phyloP scores from a whole-genome alignment of 352 stramenopile genomes.

The Phytopythium oedochilum region DNA sequence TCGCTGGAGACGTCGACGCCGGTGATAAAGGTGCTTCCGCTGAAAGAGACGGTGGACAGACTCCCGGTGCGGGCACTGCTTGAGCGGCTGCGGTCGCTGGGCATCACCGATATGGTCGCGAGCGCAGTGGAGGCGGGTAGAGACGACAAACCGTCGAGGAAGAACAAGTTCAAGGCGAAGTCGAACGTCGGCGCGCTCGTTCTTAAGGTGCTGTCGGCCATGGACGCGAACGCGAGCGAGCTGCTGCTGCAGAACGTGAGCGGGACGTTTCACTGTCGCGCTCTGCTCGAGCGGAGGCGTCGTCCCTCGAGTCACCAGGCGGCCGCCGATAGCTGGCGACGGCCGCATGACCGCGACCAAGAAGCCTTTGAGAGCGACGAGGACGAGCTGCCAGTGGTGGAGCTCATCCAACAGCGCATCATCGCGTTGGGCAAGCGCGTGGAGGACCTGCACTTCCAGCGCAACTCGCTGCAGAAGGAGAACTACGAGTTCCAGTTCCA shows the following conservation, averaged over 20 bases:
- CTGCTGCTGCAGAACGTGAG: slow-evolving; percentile 34
- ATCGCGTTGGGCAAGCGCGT: slow-evolving; percentile 58
- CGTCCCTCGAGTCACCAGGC: neutral
- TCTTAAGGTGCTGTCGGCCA: slow-evolving; percentile 34
- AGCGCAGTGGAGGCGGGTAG: slow-evolving; percentile 13
- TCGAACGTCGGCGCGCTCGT: neutral
- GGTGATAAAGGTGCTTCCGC: slow-evolving; percentile 46
- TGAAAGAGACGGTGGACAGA: slow-evolving; percentile 18
- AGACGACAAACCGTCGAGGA: neutral
- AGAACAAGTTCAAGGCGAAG: neutral
- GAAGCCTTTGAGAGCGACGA: slow-evolving; percentile 3
- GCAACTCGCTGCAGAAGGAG: slow-evolving; percentile 66
- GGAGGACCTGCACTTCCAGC: slow-evolving; percentile 66
- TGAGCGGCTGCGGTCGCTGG: slow-evolving; percentile 27
- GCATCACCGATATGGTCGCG: slow-evolving; percentile 24
- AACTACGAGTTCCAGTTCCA: slow-evolving; percentile 73
- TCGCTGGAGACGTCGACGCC: slow-evolving; percentile 14
- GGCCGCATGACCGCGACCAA: slow-evolving; percentile 22
- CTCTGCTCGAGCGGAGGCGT: slow-evolving; percentile 36
- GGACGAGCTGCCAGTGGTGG: slow-evolving; percentile 17
- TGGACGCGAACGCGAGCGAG: slow-evolving; percentile 35
- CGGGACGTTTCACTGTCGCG: slow-evolving; percentile 43
- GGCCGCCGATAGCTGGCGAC: slow-evolving; percentile 2
- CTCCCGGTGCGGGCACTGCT: slow-evolving; percentile 28
- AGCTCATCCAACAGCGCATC: slow-evolving; percentile 53